Conservation (phyloP, 2,329 filamentous ascomycete species). For the Penicillium sp. region DNA sequence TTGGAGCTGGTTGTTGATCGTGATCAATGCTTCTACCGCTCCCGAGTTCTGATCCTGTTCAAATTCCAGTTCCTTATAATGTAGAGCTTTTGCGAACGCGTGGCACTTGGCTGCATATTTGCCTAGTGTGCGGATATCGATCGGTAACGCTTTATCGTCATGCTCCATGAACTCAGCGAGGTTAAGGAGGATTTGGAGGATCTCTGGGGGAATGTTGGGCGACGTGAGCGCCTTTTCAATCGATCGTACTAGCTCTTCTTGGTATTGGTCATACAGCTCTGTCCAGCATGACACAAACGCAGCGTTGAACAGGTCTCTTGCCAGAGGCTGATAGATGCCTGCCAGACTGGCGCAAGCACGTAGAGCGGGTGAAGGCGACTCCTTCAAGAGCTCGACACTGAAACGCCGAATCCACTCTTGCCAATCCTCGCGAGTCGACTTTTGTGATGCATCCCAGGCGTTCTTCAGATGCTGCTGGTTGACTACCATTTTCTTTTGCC, state of each 20-base stretch:
- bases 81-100: slow-evolving; percentile 95
- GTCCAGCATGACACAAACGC: slow-evolving; percentile 99
- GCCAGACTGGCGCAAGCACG: slow-evolving; percentile 91
- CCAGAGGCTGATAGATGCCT: slow-evolving; percentile 87
- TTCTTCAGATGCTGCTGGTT: slow-evolving; percentile 97
- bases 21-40: slow-evolving; percentile 95
- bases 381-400: slow-evolving; percentile 90
- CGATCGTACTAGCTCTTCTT: slow-evolving; percentile 93
- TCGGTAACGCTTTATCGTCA: slow-evolving; percentile 96
- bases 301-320: slow-evolving; percentile 95
- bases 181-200: slow-evolving; percentile 91
- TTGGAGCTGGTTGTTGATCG: slow-evolving; percentile 98
- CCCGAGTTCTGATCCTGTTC: slow-evolving; percentile 95
- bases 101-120: slow-evolving; percentile 96
- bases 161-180: slow-evolving; percentile 99
- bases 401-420: slow-evolving; percentile 98
- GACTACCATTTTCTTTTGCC: slow-evolving; percentile 92
- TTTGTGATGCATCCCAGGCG: slow-evolving; percentile 95
- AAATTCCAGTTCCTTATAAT: slow-evolving; percentile 99
- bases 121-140: slow-evolving; percentile 92
- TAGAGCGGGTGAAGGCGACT: slow-evolving; percentile 94
- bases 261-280: slow-evolving; percentile 94
- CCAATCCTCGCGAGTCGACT: slow-evolving; percentile 98
- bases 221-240: slow-evolving; percentile 96
- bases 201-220: slow-evolving; percentile 92